Evolutionary conservation across 2,329 filamentous ascomycete genomes (phyloP), one percentile per base, ranked within the genome.

Genomic region (Volutella citrinella): DNA sequence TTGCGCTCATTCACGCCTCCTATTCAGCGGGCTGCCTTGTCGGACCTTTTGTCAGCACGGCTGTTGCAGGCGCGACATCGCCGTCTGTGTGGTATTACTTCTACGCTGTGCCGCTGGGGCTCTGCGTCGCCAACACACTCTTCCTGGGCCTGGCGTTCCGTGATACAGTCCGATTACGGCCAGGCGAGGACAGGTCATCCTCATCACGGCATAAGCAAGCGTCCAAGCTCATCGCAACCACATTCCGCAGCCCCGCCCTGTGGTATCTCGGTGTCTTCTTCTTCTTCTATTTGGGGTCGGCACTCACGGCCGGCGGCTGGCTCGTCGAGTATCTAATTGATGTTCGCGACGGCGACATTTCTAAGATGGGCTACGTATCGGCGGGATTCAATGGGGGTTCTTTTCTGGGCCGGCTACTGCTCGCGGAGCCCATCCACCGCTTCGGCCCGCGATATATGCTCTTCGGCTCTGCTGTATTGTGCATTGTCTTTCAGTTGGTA

Each of bases 1-100:
- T 83, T 0, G 74, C 76, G 0, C 74, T 82, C 34, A 79, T 83
- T 12, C 80, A 83, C 42, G 79, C 77, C 8, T 78, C 76, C 66
- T 83, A 79, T 45, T 65, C 65, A 48, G 67, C 71, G 0, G 78
- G 79, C 0, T 73, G 72, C 28, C 63, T 82, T 3, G 64, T 77
- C 5, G 72, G 69, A 0, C 78, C 78, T 0, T 76, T 83, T 28
- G 66, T 70, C 3, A 68, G 69, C 1, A 75, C 69, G 0, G 65
- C 65, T 0, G 61, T 80, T n/a, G 74, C 75, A 0, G 64, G 66
- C 0, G 52, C 59, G 0, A 58, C 52, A 2, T 33, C 37, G 0
- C 29, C 45, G 1, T 55, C 59, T 2, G 60, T 57, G 6, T 82
- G 78, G 78, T 66, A 64, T 19, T 50, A 78, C 1, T 79, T 78